phyloP scores from a whole-genome alignment of 345 rosid genomes.

The Crucihimalaya himalaica region DNA sequence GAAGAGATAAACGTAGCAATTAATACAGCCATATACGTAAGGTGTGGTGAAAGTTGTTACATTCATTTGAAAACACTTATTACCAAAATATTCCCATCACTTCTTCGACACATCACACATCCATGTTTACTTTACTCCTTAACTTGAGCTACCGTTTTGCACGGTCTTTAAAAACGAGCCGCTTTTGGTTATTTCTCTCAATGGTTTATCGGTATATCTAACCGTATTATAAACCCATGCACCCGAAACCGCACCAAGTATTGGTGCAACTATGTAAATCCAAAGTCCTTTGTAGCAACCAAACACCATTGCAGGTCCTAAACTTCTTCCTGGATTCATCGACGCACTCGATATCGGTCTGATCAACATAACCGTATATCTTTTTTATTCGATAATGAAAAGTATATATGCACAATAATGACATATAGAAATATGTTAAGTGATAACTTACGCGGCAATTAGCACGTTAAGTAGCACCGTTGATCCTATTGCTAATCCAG shows the following conservation, averaged over 20 bases:
- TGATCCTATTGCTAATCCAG: conserved; percentile 85
- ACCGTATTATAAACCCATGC: conserved; percentile 75
- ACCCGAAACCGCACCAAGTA: conserved; percentile 67
- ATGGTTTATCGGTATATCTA: conserved; percentile 76
- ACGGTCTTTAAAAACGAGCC: conserved; percentile 49
- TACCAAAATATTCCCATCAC: conserved; percentile 1
- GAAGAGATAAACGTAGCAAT: not conserved
- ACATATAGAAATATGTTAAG: not conserved
- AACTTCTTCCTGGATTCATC: conserved; percentile 84
- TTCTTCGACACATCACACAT: not conserved
- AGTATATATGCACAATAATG: not conserved
- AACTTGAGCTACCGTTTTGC: conserved; percentile 23
- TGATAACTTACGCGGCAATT: conserved; percentile 69
- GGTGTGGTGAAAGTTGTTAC: not conserved
- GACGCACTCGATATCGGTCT: conserved; percentile 83
- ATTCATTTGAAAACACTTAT: not conserved
- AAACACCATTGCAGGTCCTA: conserved; percentile 81
- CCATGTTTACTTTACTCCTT: not conserved
- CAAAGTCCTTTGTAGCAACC: conserved; percentile 57
- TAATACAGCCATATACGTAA: conserved; percentile 5
- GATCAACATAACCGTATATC: not conserved
- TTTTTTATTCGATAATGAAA: not conserved
- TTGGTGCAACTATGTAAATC: conserved; percentile 63
- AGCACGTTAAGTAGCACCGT: conserved; percentile 83
- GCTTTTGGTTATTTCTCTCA: conserved; percentile 58